Evolutionary conservation across 2,329 filamentous ascomycete genomes (phyloP).

Genomic region (Neonectria neomacrospora): DNA sequence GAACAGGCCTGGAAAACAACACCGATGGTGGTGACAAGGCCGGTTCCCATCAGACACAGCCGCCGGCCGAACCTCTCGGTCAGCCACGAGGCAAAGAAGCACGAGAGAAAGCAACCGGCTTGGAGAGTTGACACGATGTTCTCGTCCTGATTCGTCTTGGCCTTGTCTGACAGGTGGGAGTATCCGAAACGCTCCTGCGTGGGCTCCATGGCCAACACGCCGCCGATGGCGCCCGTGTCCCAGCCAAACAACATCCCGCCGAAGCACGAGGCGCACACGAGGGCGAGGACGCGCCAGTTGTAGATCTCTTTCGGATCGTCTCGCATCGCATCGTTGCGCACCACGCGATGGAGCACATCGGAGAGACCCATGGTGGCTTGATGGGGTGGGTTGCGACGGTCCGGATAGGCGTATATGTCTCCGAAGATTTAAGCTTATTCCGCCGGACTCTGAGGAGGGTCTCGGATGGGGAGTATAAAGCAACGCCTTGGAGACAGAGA

Average conservation of each 20-base stretch:
- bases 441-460: conserved; percentile 20
- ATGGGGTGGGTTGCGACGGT: not conserved
- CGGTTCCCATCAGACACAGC: conserved; percentile 64
- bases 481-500: conserved; percentile 2
- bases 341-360: conserved; percentile 63
- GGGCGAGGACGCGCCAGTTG: conserved; percentile 73
- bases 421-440: conserved; percentile 34
- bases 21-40: conserved; percentile 68
- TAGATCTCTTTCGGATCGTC: conserved; percentile 74
- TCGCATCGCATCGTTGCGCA: conserved; percentile 78
- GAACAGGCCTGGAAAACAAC: conserved; percentile 72
- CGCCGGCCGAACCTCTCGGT: conserved; percentile 68
- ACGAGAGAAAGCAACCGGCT: conserved; percentile 74
- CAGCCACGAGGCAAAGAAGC: conserved; percentile 65
- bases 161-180: conserved; percentile 37
- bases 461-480: conserved; percentile 1
- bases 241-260: conserved; percentile 67
- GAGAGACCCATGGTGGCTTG: conserved; percentile 52
- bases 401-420: not conserved
- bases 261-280: conserved; percentile 74
- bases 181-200: conserved; percentile 62
- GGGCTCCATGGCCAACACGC: conserved; percentile 69
- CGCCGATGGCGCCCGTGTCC: conserved; percentile 74
- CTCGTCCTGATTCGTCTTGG: conserved; percentile 65
- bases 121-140: conserved; percentile 79